Evolutionary conservation across 345 rosid genomes (phyloP).

Genomic region (Dimocarpus longan): DNA sequence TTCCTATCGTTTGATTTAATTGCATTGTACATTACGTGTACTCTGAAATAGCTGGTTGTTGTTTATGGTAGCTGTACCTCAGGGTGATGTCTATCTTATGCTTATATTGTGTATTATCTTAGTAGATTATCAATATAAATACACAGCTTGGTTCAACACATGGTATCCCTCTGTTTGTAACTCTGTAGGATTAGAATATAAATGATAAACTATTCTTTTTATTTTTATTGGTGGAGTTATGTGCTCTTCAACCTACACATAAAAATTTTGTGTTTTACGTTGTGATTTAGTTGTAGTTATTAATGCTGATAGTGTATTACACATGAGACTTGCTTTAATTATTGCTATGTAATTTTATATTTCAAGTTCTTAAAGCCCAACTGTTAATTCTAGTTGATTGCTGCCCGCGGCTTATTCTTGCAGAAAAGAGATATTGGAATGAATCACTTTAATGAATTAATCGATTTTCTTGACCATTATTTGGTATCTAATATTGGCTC

Average conservation of each 20-base stretch:
- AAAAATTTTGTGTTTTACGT: not conserved
- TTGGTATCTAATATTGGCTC: not conserved
- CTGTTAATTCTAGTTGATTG: not conserved
- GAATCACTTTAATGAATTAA: not conserved
- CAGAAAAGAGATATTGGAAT: not conserved
- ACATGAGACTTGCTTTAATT: not conserved
- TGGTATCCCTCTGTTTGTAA: not conserved
- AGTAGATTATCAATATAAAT: not conserved
- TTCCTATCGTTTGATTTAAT: not conserved
- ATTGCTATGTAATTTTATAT: not conserved
- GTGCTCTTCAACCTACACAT: not conserved
- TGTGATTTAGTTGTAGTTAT: not conserved
- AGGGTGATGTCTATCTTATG: not conserved
- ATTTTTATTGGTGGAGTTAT: not conserved
- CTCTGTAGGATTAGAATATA: not conserved
- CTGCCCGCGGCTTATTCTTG: not conserved
- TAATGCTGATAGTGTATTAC: not conserved
- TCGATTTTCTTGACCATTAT: not conserved
- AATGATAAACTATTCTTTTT: not conserved
- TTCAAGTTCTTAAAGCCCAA: not conserved
- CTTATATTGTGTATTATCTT: not conserved
- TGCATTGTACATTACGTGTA: not conserved
- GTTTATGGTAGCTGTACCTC: not conserved
- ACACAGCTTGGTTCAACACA: not conserved
- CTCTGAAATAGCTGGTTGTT: slow-evolving; percentile 3